Percentiles rank a stretch among this genome's conserved stretches.
Conservation (phyloP, 1,284 basidiomycete genomes). For the Farysia itapuensis region DNA sequence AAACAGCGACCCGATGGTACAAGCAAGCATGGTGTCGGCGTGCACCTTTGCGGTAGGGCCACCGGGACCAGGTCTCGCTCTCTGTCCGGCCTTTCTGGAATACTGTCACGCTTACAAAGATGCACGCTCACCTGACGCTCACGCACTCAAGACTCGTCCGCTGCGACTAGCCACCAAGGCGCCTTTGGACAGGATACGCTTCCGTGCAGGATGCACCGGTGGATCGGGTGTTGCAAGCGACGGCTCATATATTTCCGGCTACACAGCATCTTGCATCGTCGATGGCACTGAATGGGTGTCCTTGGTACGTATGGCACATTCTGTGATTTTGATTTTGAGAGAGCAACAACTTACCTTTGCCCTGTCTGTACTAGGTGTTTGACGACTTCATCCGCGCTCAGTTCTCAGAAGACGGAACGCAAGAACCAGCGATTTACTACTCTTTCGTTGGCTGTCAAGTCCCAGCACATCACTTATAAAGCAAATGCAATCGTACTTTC, state of each 20-base stretch:
- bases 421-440: constrained; percentile 5
- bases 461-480: constrained; percentile 7
- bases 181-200: background rate
- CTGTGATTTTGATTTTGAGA: too few relatives aligned
- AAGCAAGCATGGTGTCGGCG: constrained; percentile 1
- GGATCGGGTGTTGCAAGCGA: constrained; percentile 1
- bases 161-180: background rate
- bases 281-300: constrained; percentile 24
- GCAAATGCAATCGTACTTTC: background rate
- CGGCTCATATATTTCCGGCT: constrained; percentile 8
- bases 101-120: background rate
- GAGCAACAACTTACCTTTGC: too few relatives aligned
- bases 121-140: background rate
- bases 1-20: background rate
- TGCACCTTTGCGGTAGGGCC: constrained; percentile 30
- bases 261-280: constrained; percentile 20
- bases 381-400: constrained; percentile 2
- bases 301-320: constrained; percentile 3
- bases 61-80: constrained; percentile 8
- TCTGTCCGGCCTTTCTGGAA: constrained; percentile 14
- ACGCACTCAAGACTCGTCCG: background rate
- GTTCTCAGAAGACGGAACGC: background rate
- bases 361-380: background rate
- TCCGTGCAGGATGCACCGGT: constrained; percentile 11
- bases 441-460: constrained; percentile 26